Evolutionary conservation across 306 rosid genomes (phyloP), one percentile per base, ranked within the genome.

Genomic region (Trifolium subterraneum): DNA sequence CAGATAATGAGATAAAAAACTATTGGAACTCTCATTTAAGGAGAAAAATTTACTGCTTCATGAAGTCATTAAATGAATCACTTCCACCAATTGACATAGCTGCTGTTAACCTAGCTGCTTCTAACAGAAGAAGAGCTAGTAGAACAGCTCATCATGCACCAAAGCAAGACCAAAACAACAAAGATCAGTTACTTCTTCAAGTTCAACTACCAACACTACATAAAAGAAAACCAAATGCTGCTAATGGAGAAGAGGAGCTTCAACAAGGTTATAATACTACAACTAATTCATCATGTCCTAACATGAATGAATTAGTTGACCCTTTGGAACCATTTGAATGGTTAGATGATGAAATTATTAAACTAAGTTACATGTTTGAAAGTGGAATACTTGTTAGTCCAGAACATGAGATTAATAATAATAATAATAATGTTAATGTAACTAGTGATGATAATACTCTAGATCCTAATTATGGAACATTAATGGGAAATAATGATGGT

Each of bases 1-100:
- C 98, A 0, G 97, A 93, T 44, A 90, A 92, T 63, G 96, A 88
- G 83, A 92, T 90, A 73, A 92, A 92, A 70, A 92, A 92, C 69
- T 92, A 89, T 68, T 90, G 97, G 98, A 93, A 90, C 80, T 90
- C 97, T 61, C 97, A 89, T 70, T 70, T 93, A 73, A 87, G 96
- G 69, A 77, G 96, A 45, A 87, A 89, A 65, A 72, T 85, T 8
- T 79, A 90, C 89, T 80, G 82, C 66, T 87, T 86, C 88, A 80
- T 67, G 81, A 84, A 77, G 75, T 70, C 82, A 18, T 72, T 78
- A 29, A 83, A 79, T 3, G 79, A 86, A 39, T 51, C 76, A 15
- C 67, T 79, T 6, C 36, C 86, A 29, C 80, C 84, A 8, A 79
- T 72, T 58, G 82, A 81, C 65, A 31, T 62, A 8, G 73, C 81